Evolutionary conservation across 1,284 basidiomycete species (phyloP).

Genomic region (Apiotrichum porosum): DNA sequence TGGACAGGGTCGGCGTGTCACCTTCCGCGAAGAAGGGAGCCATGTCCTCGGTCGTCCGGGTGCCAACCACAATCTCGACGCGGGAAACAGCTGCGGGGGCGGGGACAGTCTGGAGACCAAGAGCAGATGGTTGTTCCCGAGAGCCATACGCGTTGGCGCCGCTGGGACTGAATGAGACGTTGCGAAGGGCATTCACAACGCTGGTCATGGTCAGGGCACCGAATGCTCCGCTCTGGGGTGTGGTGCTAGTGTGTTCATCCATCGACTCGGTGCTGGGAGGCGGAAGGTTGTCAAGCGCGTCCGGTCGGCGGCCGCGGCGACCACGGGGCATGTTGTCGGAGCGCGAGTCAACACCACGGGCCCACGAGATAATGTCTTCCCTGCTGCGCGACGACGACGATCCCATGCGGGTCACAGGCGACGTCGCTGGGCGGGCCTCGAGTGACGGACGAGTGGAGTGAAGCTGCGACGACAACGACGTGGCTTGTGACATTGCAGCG

Average conservation of each 20-base stretch:
- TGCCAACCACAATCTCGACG: slow-evolving; percentile 31
- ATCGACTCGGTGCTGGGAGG: slow-evolving; percentile 16
- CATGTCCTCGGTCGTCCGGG: slow-evolving; percentile 10
- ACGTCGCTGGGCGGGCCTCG: slow-evolving; percentile 1
- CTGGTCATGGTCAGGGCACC: slow-evolving; percentile 20
- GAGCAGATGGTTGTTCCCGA: slow-evolving; percentile 3
- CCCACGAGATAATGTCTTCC: slow-evolving; percentile 46
- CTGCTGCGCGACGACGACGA: slow-evolving; percentile 41
- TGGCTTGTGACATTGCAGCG: neutral
- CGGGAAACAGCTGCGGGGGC: slow-evolving; percentile 31
- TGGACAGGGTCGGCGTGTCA: slow-evolving; percentile 40
- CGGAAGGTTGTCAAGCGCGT: slow-evolving; percentile 7
- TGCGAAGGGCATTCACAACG: slow-evolving; percentile 36
- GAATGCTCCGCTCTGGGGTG: slow-evolving; percentile 19
- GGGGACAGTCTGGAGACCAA: slow-evolving; percentile 24
- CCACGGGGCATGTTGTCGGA: slow-evolving; percentile 6
- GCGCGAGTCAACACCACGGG: slow-evolving; percentile 32
- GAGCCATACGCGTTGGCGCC: neutral
- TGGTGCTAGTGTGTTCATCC: slow-evolving; percentile 6
- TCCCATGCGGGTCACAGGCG: slow-evolving; percentile 33
- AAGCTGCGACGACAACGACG: slow-evolving; percentile 13
- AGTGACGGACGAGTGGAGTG: slow-evolving; percentile 14
- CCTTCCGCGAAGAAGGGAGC: slow-evolving; percentile 18
- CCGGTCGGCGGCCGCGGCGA: slow-evolving; percentile 5
- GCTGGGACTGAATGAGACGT: slow-evolving; percentile 9